Conservation (phyloP, 2,329 filamentous ascomycete genomes). For the Colletotrichum horii region DNA sequence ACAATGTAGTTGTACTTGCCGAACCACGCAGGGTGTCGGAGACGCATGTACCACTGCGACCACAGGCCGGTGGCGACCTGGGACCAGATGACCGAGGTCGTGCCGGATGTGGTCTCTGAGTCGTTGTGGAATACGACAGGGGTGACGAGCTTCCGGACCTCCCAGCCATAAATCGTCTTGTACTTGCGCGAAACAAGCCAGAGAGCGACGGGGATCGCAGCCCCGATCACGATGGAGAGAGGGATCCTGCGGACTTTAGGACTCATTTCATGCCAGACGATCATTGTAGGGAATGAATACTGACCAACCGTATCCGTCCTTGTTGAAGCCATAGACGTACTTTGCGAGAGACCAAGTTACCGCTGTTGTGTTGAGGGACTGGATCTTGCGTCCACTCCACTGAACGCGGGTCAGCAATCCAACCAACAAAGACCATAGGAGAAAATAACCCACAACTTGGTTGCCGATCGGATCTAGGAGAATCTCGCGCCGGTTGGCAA, state of each 20-base stretch:
- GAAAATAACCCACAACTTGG: constrained; percentile 4
- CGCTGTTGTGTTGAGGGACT: constrained; percentile 46
- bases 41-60: constrained; percentile 32
- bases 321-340: constrained; percentile 23
- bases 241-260: constrained; percentile 39
- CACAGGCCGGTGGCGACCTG: constrained; percentile 37
- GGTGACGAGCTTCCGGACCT: constrained; percentile 10
- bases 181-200: constrained; percentile 12
- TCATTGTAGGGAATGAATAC: background rate
- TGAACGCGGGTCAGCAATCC: background rate
- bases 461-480: constrained; percentile 29
- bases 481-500: constrained; percentile 44
- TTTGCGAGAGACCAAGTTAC: constrained; percentile 31
- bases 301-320: constrained; percentile 14
- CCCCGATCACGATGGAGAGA: constrained; percentile 42
- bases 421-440: background rate
- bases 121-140: constrained; percentile 21
- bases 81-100: constrained; percentile 18
- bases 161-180: constrained; percentile 19
- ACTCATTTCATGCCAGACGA: constrained; percentile 14
- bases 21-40: constrained; percentile 27
- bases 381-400: constrained; percentile 53
- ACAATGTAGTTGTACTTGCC: constrained; percentile 30
- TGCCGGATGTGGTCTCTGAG: constrained; percentile 17
- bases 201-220: background rate